Evolutionary conservation across 345 rosid genomes (phyloP).

Genomic region (Garcia nutans): DNA sequence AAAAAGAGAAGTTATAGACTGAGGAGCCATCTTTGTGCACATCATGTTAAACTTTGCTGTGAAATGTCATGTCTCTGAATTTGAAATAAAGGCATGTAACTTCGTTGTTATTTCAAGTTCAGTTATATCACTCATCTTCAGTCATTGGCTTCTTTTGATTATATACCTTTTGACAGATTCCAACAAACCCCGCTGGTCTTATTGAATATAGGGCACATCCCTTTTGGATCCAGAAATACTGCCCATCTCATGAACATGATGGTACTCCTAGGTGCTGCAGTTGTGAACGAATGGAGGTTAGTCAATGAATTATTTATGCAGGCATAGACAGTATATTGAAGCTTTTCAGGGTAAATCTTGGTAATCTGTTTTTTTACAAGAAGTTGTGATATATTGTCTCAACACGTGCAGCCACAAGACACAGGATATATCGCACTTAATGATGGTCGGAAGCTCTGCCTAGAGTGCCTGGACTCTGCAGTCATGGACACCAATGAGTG

Average conservation of each 20-base stretch:
- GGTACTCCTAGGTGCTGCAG: slow-evolving; percentile 38
- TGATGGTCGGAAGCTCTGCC: slow-evolving; percentile 40
- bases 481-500: slow-evolving; percentile 33
- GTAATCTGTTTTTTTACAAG: neutral
- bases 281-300: slow-evolving; percentile 44
- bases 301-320: slow-evolving; percentile 23
- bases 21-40: neutral
- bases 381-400: slow-evolving; percentile 17
- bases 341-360: neutral
- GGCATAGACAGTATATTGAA: slow-evolving; percentile 1
- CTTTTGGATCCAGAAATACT: slow-evolving; percentile 38
- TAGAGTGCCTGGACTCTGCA: slow-evolving; percentile 38
- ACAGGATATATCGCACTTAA: slow-evolving; percentile 30
- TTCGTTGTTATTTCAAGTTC: slow-evolving; percentile 12
- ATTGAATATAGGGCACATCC: slow-evolving; percentile 41
- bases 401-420: slow-evolving; percentile 27
- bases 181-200: slow-evolving; percentile 34
- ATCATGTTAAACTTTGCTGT: neutral
- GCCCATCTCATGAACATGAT: slow-evolving; percentile 39
- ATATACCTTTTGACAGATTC: slow-evolving; percentile 35
- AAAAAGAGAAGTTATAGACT: neutral
- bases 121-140: slow-evolving; percentile 15
- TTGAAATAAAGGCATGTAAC: slow-evolving; percentile 10
- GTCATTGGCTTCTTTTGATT: slow-evolving; percentile 27
- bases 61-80: slow-evolving; percentile 2